Percentiles rank a stretch among this genome's conserved stretches.
phyloP scores from a whole-genome alignment of 176 grass and related monocot genomes.

The Chloris gayana region DNA sequence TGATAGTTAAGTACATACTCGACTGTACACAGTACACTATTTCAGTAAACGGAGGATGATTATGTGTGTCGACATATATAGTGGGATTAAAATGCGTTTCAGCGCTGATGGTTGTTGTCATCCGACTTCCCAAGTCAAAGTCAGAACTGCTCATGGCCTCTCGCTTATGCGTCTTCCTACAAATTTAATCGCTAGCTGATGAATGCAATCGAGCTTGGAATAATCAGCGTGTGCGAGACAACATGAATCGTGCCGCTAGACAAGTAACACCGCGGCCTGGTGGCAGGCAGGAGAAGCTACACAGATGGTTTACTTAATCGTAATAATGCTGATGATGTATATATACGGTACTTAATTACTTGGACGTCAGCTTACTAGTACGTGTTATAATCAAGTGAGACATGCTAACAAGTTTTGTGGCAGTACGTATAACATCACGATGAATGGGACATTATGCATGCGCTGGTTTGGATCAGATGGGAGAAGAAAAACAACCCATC shows the following conservation, averaged over 20 bases:
- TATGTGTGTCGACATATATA: neutral
- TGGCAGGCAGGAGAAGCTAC: too few relatives aligned
- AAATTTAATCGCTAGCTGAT: neutral
- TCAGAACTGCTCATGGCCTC: neutral
- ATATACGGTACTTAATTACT: neutral
- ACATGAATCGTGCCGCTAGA: constrained; percentile 12
- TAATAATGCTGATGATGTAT: neutral
- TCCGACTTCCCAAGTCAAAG: neutral
- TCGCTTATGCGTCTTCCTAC: neutral
- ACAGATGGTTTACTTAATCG: too few relatives aligned
- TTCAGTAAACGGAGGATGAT: neutral
- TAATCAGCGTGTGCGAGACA: neutral
- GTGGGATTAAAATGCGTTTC: neutral
- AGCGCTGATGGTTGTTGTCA: neutral
- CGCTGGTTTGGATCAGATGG: neutral
- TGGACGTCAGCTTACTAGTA: neutral
- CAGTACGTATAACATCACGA: neutral
- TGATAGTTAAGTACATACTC: neutral
- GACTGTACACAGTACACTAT: neutral
- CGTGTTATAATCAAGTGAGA: neutral
- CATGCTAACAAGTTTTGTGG: neutral
- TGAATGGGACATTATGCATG: neutral
- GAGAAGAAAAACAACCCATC: neutral
- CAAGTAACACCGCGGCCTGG: too few relatives aligned
- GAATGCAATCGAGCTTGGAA: neutral